Conservation (phyloP, 257 asterid species). For the Solanum pennellii region DNA sequence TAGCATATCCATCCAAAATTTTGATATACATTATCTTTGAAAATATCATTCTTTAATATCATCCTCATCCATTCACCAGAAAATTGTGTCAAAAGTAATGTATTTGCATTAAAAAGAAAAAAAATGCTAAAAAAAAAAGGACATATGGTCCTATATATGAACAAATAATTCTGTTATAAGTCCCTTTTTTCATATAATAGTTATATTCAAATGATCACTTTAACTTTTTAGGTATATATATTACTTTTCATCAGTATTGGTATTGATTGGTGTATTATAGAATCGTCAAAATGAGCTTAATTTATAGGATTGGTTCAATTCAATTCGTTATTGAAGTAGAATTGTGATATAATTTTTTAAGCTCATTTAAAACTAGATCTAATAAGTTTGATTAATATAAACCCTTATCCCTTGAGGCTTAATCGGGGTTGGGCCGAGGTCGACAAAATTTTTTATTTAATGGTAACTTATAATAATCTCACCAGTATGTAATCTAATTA, state of each 20-base stretch:
- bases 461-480: too few relatives aligned
- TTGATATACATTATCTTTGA: background rate
- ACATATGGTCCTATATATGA: background rate
- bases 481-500: too few relatives aligned
- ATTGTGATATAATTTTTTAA: too few relatives aligned
- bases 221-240: background rate
- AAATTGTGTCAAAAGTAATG: background rate
- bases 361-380: too few relatives aligned
- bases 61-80: background rate
- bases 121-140: too few relatives aligned
- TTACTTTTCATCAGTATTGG: background rate
- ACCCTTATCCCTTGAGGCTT: too few relatives aligned
- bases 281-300: too few relatives aligned
- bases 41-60: background rate
- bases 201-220: background rate
- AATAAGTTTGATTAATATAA: too few relatives aligned
- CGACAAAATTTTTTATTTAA: too few relatives aligned
- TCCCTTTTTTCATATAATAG: background rate
- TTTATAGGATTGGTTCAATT: accelerated
- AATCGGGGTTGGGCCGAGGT: too few relatives aligned
- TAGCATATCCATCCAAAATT: background rate
- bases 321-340: too few relatives aligned
- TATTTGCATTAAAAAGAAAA: background rate
- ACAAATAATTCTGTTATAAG: background rate
- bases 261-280: background rate